A percentile compares a stretch with the other conserved stretches of the same genome.
phyloP scores from a whole-genome alignment of 495 filamentous ascomycete species.

The Talaromyces proteolyticus region DNA sequence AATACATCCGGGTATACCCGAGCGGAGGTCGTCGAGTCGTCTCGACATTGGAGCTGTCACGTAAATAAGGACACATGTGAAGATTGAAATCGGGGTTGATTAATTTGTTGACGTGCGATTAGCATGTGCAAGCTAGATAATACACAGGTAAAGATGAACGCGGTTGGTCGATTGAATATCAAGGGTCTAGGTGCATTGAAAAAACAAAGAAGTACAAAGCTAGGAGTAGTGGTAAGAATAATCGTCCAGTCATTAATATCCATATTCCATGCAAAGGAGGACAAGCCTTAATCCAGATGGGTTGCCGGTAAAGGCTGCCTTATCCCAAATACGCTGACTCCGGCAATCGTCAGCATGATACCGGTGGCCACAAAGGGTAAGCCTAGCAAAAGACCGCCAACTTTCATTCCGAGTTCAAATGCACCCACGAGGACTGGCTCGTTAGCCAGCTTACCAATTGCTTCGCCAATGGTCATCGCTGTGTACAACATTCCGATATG shows the following conservation, averaged over 20 bases:
- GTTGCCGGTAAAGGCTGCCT: constrained; percentile 2
- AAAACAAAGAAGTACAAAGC: too few species aligned
- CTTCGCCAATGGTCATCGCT: constrained; percentile 7
- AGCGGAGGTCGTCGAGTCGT: too few species aligned
- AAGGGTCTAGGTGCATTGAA: background rate
- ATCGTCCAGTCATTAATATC: background rate
- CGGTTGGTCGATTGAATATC: too few species aligned
- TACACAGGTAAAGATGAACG: too few species aligned
- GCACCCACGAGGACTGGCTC: constrained; percentile 1
- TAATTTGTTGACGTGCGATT: too few species aligned
- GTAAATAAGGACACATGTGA: too few species aligned
- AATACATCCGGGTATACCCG: too few species aligned
- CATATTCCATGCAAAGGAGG: too few species aligned
- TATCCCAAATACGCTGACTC: constrained; percentile 2
- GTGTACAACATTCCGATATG: constrained; percentile 7
- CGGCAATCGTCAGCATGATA: constrained; percentile 5
- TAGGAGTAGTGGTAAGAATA: background rate
- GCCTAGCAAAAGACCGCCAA: constrained; percentile 2
- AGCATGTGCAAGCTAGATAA: too few species aligned
- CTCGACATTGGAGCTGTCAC: too few species aligned
- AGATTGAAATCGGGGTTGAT: too few species aligned
- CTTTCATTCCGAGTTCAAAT: constrained; percentile 4
- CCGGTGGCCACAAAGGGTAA: constrained; percentile 7
- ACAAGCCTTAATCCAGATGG: constrained; percentile 2
- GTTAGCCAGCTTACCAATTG: constrained; percentile 5